phyloP scores from a whole-genome alignment of 2,329 filamentous ascomycete species.

The Diplodia intermedia region DNA sequence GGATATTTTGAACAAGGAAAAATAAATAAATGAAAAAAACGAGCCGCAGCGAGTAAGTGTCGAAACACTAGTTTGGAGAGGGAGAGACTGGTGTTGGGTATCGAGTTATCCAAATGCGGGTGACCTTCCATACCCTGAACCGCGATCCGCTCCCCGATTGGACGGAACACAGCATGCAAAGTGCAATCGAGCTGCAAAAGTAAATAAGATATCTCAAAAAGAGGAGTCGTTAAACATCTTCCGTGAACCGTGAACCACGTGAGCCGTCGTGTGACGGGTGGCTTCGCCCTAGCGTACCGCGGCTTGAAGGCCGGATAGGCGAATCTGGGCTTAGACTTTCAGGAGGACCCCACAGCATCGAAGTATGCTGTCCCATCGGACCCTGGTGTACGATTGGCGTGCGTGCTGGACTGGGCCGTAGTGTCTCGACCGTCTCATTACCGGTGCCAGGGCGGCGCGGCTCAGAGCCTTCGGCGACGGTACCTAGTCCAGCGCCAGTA shows the following conservation, averaged over 20 bases:
- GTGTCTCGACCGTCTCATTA: constrained; percentile 34
- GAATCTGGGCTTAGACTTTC: constrained; percentile 47
- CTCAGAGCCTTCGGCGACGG: constrained; percentile 40
- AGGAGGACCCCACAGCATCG: constrained; percentile 28
- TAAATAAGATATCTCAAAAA: constrained; percentile 29
- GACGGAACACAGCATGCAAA: constrained; percentile 6
- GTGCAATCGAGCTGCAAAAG: constrained; percentile 20
- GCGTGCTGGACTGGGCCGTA: constrained; percentile 66
- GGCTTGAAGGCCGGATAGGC: constrained; percentile 42
- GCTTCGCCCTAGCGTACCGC: constrained; percentile 51
- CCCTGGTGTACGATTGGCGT: constrained; percentile 64
- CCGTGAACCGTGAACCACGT: constrained; percentile 55
- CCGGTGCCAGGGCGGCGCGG: constrained; percentile 31
- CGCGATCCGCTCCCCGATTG: constrained; percentile 13
- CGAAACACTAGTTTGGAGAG: constrained; percentile 26
- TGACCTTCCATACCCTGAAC: constrained; percentile 18
- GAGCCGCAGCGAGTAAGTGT: constrained; percentile 10
- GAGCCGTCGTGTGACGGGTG: constrained; percentile 55
- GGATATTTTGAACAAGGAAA: constrained; percentile 18
- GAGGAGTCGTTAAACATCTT: constrained; percentile 50
- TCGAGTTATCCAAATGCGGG: constrained; percentile 27
- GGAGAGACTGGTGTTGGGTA: constrained; percentile 21
- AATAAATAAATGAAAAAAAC: background rate
- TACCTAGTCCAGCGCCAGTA: constrained; percentile 6
- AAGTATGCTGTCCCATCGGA: constrained; percentile 36